These are phyloP conservation scores for Wickerhamiella azymoides DNA, from an alignment of 805 yeast genomes.

Conservation along the genomic window DNA sequence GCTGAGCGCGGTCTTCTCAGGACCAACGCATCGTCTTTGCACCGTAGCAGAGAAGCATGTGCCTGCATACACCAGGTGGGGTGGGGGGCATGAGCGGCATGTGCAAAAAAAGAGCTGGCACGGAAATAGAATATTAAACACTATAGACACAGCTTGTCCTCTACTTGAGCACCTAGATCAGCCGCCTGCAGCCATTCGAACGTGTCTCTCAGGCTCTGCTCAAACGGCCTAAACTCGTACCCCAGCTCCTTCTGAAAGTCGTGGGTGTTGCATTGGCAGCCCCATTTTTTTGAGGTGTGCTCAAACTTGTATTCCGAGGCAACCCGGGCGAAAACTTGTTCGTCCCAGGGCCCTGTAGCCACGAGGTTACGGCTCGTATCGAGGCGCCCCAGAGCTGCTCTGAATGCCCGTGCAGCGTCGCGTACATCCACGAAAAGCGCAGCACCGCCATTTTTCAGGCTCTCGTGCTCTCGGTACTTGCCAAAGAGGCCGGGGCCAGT, in stretches of 20 bases:
- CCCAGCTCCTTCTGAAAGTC: neutral
- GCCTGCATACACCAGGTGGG: no score
- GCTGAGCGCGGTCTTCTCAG: no score
- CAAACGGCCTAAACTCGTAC: neutral
- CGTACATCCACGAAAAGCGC: conserved; percentile 4
- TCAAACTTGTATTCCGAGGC: neutral
- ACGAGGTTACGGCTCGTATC: neutral
- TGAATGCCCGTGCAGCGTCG: conserved; percentile 2
- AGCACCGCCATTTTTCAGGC: neutral
- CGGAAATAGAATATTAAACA: no score
- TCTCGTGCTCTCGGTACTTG: neutral
- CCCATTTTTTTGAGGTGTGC: neutral
- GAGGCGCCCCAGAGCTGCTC: neutral
- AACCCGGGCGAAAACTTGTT: neutral
- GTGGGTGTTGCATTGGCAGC: neutral
- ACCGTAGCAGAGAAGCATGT: no score
- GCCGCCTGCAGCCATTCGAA: neutral
- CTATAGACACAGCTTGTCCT: no score
- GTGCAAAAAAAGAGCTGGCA: no score
- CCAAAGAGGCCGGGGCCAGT: conserved; percentile 1
- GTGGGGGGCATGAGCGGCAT: no score
- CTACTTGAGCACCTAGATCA: neutral
- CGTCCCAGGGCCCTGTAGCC: conserved; percentile 4
- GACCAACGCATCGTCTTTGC: no score
- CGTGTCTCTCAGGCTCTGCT: neutral